phyloP scores from a whole-genome alignment of 352 stramenopile species.

The Pythium pyrilobum region DNA sequence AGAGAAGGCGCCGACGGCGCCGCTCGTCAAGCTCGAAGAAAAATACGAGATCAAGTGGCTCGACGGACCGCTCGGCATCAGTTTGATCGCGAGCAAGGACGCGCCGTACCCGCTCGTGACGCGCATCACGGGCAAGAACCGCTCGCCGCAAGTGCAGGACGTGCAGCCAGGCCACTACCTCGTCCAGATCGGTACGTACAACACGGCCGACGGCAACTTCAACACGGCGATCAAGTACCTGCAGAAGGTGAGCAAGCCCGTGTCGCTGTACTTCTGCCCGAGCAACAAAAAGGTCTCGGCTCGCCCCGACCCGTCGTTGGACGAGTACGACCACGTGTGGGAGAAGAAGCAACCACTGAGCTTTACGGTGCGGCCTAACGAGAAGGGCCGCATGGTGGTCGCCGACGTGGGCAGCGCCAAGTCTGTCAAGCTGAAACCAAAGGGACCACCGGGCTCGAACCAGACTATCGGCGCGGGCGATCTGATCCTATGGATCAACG shows the following conservation, averaged over 20 bases:
- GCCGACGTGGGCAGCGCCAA: slow-evolving; percentile 80
- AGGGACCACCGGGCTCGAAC: slow-evolving; percentile 37
- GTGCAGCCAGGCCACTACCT: slow-evolving; percentile 85
- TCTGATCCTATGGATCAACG: slow-evolving; percentile 78
- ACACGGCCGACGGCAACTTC: slow-evolving; percentile 80
- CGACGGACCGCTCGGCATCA: slow-evolving; percentile 80
- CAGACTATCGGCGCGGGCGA: slow-evolving; percentile 54
- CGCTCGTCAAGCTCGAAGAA: slow-evolving; percentile 69
- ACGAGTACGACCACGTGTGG: slow-evolving; percentile 87
- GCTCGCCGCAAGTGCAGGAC: slow-evolving; percentile 81
- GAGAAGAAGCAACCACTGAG: slow-evolving; percentile 85
- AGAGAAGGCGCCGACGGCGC: slow-evolving; percentile 58
- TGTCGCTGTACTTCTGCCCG: slow-evolving; percentile 80
- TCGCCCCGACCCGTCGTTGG: slow-evolving; percentile 50
- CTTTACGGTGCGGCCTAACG: slow-evolving; percentile 73
- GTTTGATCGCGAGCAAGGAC: slow-evolving; percentile 84
- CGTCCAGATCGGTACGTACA: slow-evolving; percentile 83
- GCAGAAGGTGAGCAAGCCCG: slow-evolving; percentile 82
- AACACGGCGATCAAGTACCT: slow-evolving; percentile 88
- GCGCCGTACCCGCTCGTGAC: slow-evolving; percentile 83
- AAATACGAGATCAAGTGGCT: slow-evolving; percentile 88
- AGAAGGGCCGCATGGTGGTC: slow-evolving; percentile 65
- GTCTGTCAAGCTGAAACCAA: slow-evolving; percentile 81
- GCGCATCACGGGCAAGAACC: slow-evolving; percentile 85
- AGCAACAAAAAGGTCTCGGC: slow-evolving; percentile 75